Conservation (phyloP, 2,329 filamentous ascomycete genomes). For the Tolypocladium ovalisporum region DNA sequence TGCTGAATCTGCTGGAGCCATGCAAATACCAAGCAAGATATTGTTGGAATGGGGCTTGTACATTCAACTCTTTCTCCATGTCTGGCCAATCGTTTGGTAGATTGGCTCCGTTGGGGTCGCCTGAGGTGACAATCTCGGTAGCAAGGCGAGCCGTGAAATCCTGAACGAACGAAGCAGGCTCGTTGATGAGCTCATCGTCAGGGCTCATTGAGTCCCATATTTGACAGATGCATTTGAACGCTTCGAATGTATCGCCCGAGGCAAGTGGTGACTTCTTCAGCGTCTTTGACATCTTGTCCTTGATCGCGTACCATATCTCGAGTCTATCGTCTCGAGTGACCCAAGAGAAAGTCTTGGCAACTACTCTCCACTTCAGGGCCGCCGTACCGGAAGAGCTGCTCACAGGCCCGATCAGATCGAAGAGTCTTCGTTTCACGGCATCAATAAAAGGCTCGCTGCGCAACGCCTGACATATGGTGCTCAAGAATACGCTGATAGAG, state of each 20-base stretch:
- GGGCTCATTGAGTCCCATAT: conserved; percentile 27
- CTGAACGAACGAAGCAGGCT: conserved; percentile 19
- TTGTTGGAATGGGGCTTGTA: conserved; percentile 15
- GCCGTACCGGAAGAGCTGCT: conserved; percentile 17
- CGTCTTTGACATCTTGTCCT: conserved; percentile 20
- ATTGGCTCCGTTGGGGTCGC: conserved; percentile 11
- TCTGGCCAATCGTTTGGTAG: conserved; percentile 7
- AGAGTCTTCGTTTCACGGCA: conserved; percentile 25
- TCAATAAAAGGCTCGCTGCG: conserved; percentile 30
- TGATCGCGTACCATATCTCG: conserved; percentile 21
- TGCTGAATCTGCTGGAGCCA: conserved; percentile 20
- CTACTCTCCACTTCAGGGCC: conserved; percentile 29
- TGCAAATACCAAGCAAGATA: conserved; percentile 23
- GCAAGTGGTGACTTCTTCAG: conserved; percentile 20
- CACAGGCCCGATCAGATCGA: conserved; percentile 20
- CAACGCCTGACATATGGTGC: conserved; percentile 30
- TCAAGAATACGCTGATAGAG: conserved; percentile 29
- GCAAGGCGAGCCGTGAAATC: conserved; percentile 22
- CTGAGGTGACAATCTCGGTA: conserved; percentile 14
- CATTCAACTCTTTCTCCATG: conserved; percentile 11
- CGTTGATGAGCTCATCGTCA: conserved; percentile 17
- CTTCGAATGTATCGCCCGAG: conserved; percentile 26
- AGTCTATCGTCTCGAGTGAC: conserved; percentile 14
- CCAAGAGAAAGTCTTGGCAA: conserved; percentile 25
- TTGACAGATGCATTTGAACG: conserved; percentile 26